Conservation (phyloP, 163 green algal species). For the Prototheca stagnorum region DNA sequence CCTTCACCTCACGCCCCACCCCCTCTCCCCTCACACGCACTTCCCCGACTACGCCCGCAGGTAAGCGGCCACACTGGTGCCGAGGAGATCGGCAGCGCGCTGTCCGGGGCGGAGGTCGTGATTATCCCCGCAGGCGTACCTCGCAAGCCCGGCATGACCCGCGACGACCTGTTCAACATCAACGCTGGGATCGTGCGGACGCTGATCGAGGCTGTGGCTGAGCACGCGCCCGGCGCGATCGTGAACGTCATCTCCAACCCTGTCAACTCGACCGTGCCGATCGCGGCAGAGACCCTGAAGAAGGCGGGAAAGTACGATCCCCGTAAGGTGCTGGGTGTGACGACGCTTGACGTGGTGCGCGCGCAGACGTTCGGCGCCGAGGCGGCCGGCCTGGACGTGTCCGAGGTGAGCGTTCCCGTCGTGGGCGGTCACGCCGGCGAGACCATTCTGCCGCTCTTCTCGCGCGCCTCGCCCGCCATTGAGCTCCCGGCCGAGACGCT, state of each 20-base stretch:
- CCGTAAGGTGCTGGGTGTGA: slow-evolving; percentile 73
- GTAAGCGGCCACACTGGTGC: slow-evolving; percentile 30
- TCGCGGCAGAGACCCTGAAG: slow-evolving; percentile 87
- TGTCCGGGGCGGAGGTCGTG: slow-evolving; percentile 63
- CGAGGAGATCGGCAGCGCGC: slow-evolving; percentile 43
- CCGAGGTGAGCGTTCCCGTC: slow-evolving; percentile 88
- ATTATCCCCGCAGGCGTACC: slow-evolving; percentile 85
- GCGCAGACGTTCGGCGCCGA: slow-evolving; percentile 91
- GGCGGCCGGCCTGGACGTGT: slow-evolving; percentile 63
- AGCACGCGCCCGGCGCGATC: slow-evolving; percentile 72
- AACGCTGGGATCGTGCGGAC: slow-evolving; percentile 81
- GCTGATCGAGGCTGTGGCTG: slow-evolving; percentile 54
- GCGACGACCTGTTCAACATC: slow-evolving; percentile 92
- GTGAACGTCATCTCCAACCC: slow-evolving; percentile 98
- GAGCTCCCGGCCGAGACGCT: slow-evolving; percentile 41
- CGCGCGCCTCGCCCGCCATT: slow-evolving; percentile 33
- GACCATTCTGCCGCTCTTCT: slow-evolving; percentile 97
- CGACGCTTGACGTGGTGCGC: slow-evolving; percentile 70
- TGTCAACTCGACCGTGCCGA: slow-evolving; percentile 98
- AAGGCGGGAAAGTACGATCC: slow-evolving; percentile 72
- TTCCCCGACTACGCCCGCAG: background rate
- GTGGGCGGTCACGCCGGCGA: slow-evolving; percentile 90
- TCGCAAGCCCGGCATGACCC: slow-evolving; percentile 90
- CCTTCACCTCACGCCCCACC: no score
- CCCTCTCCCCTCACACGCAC: background rate